Conservation (phyloP, 768 basidiomycete genomes). For the Leccinum pellstonianum region DNA sequence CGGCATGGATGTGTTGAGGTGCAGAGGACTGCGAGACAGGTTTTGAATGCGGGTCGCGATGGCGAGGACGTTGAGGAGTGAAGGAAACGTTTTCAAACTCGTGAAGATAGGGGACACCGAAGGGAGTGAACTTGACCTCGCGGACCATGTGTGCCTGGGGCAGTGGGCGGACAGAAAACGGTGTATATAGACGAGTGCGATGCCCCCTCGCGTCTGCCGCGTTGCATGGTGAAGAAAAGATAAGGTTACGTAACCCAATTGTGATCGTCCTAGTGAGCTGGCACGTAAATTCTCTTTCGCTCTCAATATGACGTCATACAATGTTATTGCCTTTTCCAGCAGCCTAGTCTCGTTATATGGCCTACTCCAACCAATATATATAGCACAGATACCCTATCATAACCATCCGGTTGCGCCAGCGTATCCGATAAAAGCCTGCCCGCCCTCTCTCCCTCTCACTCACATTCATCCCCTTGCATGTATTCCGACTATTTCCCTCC, state of each 20-base stretch:
- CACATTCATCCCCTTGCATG: constrained; percentile 1
- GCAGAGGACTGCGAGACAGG: neutral
- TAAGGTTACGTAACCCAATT: constrained; percentile 9
- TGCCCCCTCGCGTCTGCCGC: constrained; percentile 9
- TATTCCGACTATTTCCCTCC: constrained; percentile 27
- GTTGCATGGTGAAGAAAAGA: neutral
- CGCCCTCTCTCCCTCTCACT: neutral
- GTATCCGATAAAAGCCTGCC: constrained; percentile 10
- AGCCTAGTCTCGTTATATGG: constrained; percentile 7
- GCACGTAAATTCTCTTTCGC: neutral
- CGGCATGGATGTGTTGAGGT: neutral
- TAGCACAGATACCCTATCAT: neutral
- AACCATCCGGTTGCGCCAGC: neutral
- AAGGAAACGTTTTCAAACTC: constrained; percentile 33
- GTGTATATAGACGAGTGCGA: neutral
- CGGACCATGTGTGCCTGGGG: constrained; percentile 16
- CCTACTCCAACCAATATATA: constrained; percentile 26
- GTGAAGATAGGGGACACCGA: constrained; percentile 29
- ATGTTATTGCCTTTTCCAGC: constrained; percentile 30
- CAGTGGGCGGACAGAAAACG: neutral
- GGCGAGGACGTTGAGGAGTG: neutral
- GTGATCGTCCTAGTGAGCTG: neutral
- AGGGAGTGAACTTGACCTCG: constrained; percentile 31
- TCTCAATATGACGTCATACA: constrained; percentile 27
- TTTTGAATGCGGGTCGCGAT: neutral